Conservation (phyloP, 805 yeast species). For the Metschnikowia rubicola region DNA sequence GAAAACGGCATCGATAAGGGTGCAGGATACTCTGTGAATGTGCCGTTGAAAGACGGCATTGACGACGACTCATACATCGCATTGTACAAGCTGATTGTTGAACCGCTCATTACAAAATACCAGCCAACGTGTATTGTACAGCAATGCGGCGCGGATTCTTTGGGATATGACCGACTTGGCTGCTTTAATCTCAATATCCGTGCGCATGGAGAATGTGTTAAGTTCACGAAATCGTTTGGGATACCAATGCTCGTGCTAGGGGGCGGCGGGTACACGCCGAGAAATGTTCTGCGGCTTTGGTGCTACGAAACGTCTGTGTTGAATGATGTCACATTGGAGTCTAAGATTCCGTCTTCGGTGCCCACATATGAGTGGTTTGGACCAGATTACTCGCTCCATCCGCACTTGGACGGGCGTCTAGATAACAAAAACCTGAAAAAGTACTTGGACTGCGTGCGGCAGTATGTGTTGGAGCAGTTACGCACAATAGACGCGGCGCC, state of each 20-base stretch:
- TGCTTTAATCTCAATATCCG: constrained; percentile 88
- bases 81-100: constrained; percentile 78
- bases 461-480: constrained; percentile 74
- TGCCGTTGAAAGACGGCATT: constrained; percentile 92
- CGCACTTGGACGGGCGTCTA: constrained; percentile 49
- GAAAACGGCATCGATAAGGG: constrained; percentile 90
- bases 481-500: constrained; percentile 88
- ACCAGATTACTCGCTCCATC: constrained; percentile 89
- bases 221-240: constrained; percentile 82
- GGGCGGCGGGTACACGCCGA: constrained; percentile 97
- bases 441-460: constrained; percentile 75
- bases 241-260: constrained; percentile 89
- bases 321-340: constrained; percentile 53
- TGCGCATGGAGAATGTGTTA: constrained; percentile 95
- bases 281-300: constrained; percentile 94
- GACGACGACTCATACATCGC: constrained; percentile 84
- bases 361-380: constrained; percentile 83
- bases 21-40: constrained; percentile 81
- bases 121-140: constrained; percentile 92
- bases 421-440: constrained; percentile 84
- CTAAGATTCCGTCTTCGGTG: constrained; percentile 55
- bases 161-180: constrained; percentile 90
- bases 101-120: constrained; percentile 85
- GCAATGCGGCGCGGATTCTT: constrained; percentile 96
- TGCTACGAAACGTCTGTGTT: constrained; percentile 86